Conservation (phyloP, 2,329 filamentous ascomycete species). For the Pseudonectria foliicola region DNA sequence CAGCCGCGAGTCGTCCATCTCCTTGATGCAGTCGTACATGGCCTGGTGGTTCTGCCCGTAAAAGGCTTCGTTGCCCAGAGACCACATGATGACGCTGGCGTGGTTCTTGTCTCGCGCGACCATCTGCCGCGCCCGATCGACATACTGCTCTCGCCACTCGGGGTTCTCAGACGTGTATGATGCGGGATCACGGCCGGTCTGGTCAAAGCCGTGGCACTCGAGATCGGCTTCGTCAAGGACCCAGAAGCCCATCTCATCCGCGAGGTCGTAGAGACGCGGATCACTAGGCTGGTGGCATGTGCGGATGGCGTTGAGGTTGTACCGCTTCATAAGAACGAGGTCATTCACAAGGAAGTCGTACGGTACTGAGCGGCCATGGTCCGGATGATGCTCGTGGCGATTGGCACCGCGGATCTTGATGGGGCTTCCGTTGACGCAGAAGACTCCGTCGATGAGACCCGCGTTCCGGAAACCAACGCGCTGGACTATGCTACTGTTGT, state of each 20-base stretch:
- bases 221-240: conserved; percentile 53
- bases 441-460: conserved; percentile 53
- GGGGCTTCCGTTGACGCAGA: conserved; percentile 57
- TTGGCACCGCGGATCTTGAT: conserved; percentile 63
- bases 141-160: conserved; percentile 53
- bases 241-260: conserved; percentile 58
- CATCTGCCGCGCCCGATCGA: conserved; percentile 57
- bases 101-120: conserved; percentile 63
- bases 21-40: conserved; percentile 58
- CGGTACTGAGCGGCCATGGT: conserved; percentile 54
- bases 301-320: conserved; percentile 65
- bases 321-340: conserved; percentile 57
- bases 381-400: conserved; percentile 62
- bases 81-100: conserved; percentile 61
- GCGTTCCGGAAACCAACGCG: conserved; percentile 57
- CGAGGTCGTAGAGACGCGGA: conserved; percentile 51
- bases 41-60: conserved; percentile 58
- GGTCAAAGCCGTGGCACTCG: conserved; percentile 45
- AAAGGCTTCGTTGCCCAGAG: conserved; percentile 63
- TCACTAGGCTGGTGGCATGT: conserved; percentile 62
- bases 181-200: conserved; percentile 19
- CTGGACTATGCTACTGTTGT: conserved; percentile 37
- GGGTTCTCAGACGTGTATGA: conserved; percentile 52
- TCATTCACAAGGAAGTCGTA: conserved; percentile 54
- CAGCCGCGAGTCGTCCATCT: conserved; percentile 44